These are phyloP conservation scores for Tetracladium marchalianum DNA, from an alignment of 495 filamentous ascomycete species.

Conservation along the genomic window DNA sequence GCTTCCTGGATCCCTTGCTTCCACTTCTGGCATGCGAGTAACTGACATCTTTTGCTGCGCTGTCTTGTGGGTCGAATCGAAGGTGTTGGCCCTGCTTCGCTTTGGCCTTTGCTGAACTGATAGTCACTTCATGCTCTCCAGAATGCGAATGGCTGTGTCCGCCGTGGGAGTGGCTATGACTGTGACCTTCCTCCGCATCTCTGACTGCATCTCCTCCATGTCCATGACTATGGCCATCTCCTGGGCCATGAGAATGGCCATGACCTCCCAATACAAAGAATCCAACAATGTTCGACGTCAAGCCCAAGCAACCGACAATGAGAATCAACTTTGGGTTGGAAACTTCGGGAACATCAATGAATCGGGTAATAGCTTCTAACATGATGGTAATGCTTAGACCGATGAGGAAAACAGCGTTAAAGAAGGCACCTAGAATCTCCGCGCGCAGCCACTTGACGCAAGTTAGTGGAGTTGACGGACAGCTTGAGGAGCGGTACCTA, in stretches of 20 bases:
- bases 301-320: slow-evolving; percentile 74
- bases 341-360: slow-evolving; percentile 82
- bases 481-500: slow-evolving; percentile 32
- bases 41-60: slow-evolving; percentile 12
- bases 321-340: slow-evolving; percentile 74
- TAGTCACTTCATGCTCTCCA: slow-evolving; percentile 31
- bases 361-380: slow-evolving; percentile 81
- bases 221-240: slow-evolving; percentile 31
- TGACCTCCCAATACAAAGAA: slow-evolving; percentile 89
- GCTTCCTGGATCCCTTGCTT: slow-evolving; percentile 17
- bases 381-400: slow-evolving; percentile 93
- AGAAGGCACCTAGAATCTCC: slow-evolving; percentile 90
- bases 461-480: slow-evolving; percentile 4
- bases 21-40: slow-evolving; percentile 8
- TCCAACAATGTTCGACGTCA: slow-evolving; percentile 85
- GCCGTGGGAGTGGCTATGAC: slow-evolving; percentile 26
- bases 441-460: slow-evolving; percentile 73
- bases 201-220: slow-evolving; percentile 27
- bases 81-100: slow-evolving; percentile 7
- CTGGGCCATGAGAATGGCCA: slow-evolving; percentile 69
- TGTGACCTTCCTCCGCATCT: slow-evolving; percentile 26
- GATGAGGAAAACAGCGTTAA: slow-evolving; percentile 95
- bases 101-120: slow-evolving; percentile 14
- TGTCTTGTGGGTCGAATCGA: slow-evolving; percentile 2
- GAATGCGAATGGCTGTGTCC: slow-evolving; percentile 25